phyloP scores from a whole-genome alignment of 129 eudicot species.

The Flaveria sonorensis region DNA sequence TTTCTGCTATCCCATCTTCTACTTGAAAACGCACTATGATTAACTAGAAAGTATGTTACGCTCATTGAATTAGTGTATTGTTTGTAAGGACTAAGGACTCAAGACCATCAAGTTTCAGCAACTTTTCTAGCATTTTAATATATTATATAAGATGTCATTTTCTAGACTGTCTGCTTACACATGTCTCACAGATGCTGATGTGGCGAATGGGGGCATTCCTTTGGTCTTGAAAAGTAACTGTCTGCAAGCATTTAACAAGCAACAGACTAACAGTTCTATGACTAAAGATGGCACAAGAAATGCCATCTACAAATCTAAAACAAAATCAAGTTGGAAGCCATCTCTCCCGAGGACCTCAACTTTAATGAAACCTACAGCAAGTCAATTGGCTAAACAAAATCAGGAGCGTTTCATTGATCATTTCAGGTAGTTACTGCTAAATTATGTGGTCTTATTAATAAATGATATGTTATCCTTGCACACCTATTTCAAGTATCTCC shows the following conservation, averaged over 20 bases:
- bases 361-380: constrained; percentile 94
- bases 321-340: constrained; percentile 51
- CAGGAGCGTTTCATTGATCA: constrained; percentile 44
- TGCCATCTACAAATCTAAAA: constrained; percentile 45
- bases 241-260: constrained; percentile 41
- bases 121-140: neutral
- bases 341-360: constrained; percentile 68
- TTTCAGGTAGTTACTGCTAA: constrained; percentile 51
- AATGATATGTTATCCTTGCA: neutral
- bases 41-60: neutral
- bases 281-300: constrained; percentile 44
- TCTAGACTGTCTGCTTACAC: neutral
- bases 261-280: constrained; percentile 33
- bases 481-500: constrained; percentile 47
- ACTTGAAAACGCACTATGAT: neutral
- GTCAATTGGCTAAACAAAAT: constrained; percentile 93
- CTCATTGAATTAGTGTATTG: neutral
- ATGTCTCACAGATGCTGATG: constrained; percentile 43
- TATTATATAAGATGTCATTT: neutral
- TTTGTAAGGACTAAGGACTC: neutral
- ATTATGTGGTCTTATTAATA: neutral
- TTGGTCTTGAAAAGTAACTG: constrained; percentile 31
- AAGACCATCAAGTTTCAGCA: neutral
- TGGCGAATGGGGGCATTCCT: constrained; percentile 35
- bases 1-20: constrained; percentile 9